Conservation (phyloP, 1,284 basidiomycete genomes). For the Apiotrichum laibachii region DNA sequence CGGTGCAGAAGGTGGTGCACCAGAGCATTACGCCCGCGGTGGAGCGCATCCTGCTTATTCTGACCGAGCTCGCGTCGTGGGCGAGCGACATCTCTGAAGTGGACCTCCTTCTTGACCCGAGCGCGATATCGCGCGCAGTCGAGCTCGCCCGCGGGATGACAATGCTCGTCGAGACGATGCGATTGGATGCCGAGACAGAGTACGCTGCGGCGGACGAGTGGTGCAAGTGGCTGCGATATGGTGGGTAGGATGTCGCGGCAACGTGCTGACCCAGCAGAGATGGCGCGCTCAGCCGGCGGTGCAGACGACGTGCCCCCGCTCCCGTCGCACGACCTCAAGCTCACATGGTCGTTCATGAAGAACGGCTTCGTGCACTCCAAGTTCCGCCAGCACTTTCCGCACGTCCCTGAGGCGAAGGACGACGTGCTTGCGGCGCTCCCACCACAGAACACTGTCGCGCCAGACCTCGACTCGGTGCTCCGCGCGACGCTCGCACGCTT, state of each 20-base stretch:
- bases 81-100: slow-evolving; percentile 6
- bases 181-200: slow-evolving; percentile 37
- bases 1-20: slow-evolving; percentile 34
- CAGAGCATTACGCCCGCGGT: slow-evolving; percentile 42
- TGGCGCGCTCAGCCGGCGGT: slow-evolving; percentile 2
- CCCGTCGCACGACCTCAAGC: slow-evolving; percentile 39
- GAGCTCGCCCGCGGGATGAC: slow-evolving; percentile 7
- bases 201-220: slow-evolving; percentile 36
- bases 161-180: slow-evolving; percentile 32
- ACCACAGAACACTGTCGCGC: background rate
- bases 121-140: background rate
- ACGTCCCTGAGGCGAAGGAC: slow-evolving; percentile 10
- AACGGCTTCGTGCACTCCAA: slow-evolving; percentile 36
- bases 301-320: slow-evolving; percentile 18
- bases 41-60: slow-evolving; percentile 38
- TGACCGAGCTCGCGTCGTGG: slow-evolving; percentile 44
- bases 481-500: slow-evolving; percentile 11
- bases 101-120: slow-evolving; percentile 2
- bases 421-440: slow-evolving; percentile 1
- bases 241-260: slow-evolving; percentile 19
- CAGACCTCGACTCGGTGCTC: slow-evolving; percentile 10
- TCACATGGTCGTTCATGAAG: slow-evolving; percentile 44
- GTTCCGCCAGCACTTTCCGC: slow-evolving; percentile 35
- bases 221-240: slow-evolving; percentile 47
- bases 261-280: slow-evolving; percentile 10